Percentiles rank a stretch among this genome's conserved stretches.
Conservation (phyloP, 805 yeast genomes). For the Schizosaccharomyces lindneri region DNA sequence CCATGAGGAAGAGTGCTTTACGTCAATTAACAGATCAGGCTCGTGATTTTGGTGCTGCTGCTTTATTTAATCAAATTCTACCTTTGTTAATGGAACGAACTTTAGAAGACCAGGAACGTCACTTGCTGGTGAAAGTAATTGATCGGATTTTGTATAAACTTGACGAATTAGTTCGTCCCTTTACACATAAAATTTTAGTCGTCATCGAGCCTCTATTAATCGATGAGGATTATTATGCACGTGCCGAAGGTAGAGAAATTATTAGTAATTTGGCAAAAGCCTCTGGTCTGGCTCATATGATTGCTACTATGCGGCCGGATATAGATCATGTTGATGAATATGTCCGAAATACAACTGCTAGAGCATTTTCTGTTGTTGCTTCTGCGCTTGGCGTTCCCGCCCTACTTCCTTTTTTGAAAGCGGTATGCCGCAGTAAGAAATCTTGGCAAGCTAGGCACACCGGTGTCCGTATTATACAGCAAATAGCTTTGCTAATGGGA, state of each 20-base stretch:
- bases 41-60: slow-evolving; percentile 37
- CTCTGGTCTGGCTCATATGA: slow-evolving; percentile 59
- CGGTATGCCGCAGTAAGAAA: slow-evolving; percentile 52
- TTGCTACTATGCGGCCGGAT: slow-evolving; percentile 58
- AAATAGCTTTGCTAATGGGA: slow-evolving; percentile 43
- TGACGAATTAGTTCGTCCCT: slow-evolving; percentile 44
- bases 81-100: slow-evolving; percentile 51
- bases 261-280: slow-evolving; percentile 52
- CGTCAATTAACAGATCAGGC: slow-evolving; percentile 42
- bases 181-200: slow-evolving; percentile 40
- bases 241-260: slow-evolving; percentile 59
- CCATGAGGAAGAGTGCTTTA: slow-evolving; percentile 41
- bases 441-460: slow-evolving; percentile 69
- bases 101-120: slow-evolving; percentile 62
- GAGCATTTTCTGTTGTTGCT: slow-evolving; percentile 66
- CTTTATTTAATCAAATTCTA: slow-evolving; percentile 42
- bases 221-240: slow-evolving; percentile 52
- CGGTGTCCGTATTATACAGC: slow-evolving; percentile 55
- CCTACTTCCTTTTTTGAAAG: slow-evolving; percentile 54
- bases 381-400: slow-evolving; percentile 48
- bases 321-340: slow-evolving; percentile 64
- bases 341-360: slow-evolving; percentile 47
- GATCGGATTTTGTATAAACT: slow-evolving; percentile 43
- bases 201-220: slow-evolving; percentile 59
- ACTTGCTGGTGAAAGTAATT: slow-evolving; percentile 49